Percentiles rank a stretch among this genome's conserved stretches.
Evolutionary conservation across 2,329 filamentous ascomycete species (phyloP).

Genomic region (Neodidymelliopsis sp.): DNA sequence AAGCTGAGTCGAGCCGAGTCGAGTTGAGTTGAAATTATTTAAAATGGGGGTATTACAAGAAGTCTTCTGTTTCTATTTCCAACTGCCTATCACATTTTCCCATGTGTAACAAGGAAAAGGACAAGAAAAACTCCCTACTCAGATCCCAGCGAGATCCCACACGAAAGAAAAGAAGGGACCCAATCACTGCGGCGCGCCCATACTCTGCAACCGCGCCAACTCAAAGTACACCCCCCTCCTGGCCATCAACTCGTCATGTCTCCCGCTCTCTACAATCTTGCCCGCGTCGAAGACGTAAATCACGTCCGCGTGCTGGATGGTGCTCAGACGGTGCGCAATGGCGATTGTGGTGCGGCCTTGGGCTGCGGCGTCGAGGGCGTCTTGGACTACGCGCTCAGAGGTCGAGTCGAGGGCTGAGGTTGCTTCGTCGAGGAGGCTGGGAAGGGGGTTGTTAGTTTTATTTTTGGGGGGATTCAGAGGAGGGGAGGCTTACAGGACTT

Average conservation of each 20-base stretch:
- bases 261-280: slow-evolving; percentile 82
- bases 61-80: too few species aligned
- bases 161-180: too few species aligned
- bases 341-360: slow-evolving; percentile 92
- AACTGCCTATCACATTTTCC: too few species aligned
- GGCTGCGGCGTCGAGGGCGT: slow-evolving; percentile 80
- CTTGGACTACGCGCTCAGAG: slow-evolving; percentile 78
- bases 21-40: too few species aligned
- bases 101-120: too few species aligned
- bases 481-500: slow-evolving; percentile 79
- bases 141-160: too few species aligned
- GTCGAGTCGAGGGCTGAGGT: slow-evolving; percentile 49
- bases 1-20: too few species aligned
- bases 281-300: slow-evolving; percentile 98
- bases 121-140: too few species aligned
- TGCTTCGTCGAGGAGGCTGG: slow-evolving; percentile 48
- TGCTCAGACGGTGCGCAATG: slow-evolving; percentile 89
- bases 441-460: slow-evolving; percentile 13
- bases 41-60: too few species aligned
- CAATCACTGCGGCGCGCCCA: slow-evolving; percentile 47
- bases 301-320: slow-evolving; percentile 91
- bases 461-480: slow-evolving; percentile 79
- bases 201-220: slow-evolving; percentile 45
- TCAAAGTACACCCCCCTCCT: slow-evolving; percentile 52
- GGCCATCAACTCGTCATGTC: slow-evolving; percentile 67